phyloP scores from a whole-genome alignment of 1,284 basidiomycete genomes.

The Tremellales sp. region DNA sequence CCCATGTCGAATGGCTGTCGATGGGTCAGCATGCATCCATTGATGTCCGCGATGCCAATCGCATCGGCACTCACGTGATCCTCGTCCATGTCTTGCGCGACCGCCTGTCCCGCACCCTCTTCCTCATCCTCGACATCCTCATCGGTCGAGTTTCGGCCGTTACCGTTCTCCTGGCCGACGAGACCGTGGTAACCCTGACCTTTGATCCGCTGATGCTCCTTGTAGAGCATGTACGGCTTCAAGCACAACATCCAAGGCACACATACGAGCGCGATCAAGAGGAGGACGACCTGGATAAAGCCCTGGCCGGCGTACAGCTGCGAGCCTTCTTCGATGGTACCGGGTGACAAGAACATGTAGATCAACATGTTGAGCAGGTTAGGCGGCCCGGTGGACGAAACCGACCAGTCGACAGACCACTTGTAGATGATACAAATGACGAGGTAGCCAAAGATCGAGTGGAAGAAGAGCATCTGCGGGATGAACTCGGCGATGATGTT shows the following conservation, averaged over 20 bases:
- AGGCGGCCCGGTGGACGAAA: slow-evolving; percentile 67
- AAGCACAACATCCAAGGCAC: slow-evolving; percentile 92
- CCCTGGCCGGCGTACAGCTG: slow-evolving; percentile 85
- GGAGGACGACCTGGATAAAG: slow-evolving; percentile 74
- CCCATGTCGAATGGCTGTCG: slow-evolving; percentile 72
- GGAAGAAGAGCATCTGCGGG: slow-evolving; percentile 94
- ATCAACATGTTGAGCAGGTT: slow-evolving; percentile 94
- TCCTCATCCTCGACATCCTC: slow-evolving; percentile 62
- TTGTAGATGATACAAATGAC: slow-evolving; percentile 95
- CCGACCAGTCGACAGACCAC: slow-evolving; percentile 90
- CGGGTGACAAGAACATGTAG: slow-evolving; percentile 86
- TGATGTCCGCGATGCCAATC: neutral
- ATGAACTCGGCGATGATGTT: slow-evolving; percentile 94
- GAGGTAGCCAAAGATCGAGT: slow-evolving; percentile 96
- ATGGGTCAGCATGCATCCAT: slow-evolving; percentile 45
- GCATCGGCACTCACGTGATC: slow-evolving; percentile 45
- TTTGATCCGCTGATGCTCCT: slow-evolving; percentile 81
- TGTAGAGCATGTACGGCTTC: slow-evolving; percentile 92
- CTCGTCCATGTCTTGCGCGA: slow-evolving; percentile 58
- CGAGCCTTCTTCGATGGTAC: slow-evolving; percentile 63
- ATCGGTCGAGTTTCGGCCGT: slow-evolving; percentile 25
- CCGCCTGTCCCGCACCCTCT: slow-evolving; percentile 72
- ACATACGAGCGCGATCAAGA: slow-evolving; percentile 78
- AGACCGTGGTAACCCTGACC: slow-evolving; percentile 75
- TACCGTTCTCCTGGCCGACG: slow-evolving; percentile 57